phyloP scores from a whole-genome alignment of 179 eudicot species.

The Carnegiea gigantea region DNA sequence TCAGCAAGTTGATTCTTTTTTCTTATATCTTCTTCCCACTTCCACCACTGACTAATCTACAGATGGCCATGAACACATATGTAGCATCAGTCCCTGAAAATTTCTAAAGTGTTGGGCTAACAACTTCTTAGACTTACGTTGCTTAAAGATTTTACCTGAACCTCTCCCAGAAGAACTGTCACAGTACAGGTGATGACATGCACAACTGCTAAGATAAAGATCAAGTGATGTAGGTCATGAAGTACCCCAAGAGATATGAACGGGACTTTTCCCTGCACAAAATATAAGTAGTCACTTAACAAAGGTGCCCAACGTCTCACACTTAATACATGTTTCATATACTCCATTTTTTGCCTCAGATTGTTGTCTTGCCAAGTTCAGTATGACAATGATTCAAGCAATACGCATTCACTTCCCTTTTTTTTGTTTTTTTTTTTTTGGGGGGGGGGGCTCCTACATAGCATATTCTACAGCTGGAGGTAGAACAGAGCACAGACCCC shows the following conservation, averaged over 20 bases:
- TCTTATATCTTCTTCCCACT: slow-evolving; percentile 11
- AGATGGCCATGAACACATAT: background rate
- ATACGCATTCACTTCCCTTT: background rate
- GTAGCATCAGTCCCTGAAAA: background rate
- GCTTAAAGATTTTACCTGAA: slow-evolving; percentile 22
- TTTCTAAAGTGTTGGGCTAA: background rate
- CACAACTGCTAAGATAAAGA: slow-evolving; percentile 37
- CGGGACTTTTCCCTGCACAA: slow-evolving; percentile 28
- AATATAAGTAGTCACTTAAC: background rate
- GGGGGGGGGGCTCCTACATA: background rate
- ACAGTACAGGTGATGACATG: slow-evolving; percentile 34
- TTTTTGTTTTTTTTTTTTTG: background rate
- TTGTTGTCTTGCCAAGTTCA: background rate
- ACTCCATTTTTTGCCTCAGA: background rate
- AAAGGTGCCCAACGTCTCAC: background rate
- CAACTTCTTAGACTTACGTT: background rate
- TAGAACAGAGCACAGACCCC: background rate
- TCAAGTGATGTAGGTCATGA: slow-evolving; percentile 33
- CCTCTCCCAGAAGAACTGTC: slow-evolving; percentile 31
- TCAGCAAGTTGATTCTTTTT: background rate
- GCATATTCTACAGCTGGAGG: background rate
- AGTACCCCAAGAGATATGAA: slow-evolving; percentile 31
- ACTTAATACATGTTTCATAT: background rate
- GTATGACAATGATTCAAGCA: background rate
- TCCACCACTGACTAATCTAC: slow-evolving; percentile 17